A percentile compares a stretch with the other conserved stretches of the same genome.
These are phyloP conservation scores for Alternaria rosae DNA, from an alignment of 2,329 filamentous ascomycete genomes.

Conservation along the genomic window DNA sequence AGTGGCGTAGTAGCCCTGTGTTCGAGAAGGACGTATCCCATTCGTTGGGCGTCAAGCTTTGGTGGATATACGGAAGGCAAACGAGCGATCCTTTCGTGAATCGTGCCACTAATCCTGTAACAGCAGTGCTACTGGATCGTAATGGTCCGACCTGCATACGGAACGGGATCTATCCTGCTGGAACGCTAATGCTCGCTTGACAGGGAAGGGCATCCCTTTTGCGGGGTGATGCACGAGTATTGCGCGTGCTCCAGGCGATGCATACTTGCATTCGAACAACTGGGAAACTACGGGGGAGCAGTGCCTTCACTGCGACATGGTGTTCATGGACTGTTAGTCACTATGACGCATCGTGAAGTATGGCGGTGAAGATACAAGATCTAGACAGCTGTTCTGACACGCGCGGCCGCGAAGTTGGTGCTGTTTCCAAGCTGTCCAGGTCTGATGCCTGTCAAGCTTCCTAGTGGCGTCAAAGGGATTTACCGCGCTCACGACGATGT, in stretches of 20 bases:
- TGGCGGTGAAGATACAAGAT: background rate
- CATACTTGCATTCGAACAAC: background rate
- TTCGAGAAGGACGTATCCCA: background rate
- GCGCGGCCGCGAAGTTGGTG: background rate
- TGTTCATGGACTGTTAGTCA: background rate
- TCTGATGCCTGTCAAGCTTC: slow-evolving; percentile 2
- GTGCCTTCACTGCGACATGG: background rate
- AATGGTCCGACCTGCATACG: slow-evolving; percentile 17
- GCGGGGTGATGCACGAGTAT: slow-evolving; percentile 13
- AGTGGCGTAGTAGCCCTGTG: background rate
- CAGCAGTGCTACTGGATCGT: background rate
- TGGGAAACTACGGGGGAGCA: background rate
- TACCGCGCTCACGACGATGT: background rate
- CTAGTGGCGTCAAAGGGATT: background rate
- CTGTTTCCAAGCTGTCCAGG: slow-evolving; percentile 1
- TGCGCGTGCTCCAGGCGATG: background rate
- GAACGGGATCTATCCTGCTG: slow-evolving; percentile 12
- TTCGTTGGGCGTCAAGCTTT: slow-evolving; percentile 3
- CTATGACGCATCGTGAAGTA: background rate
- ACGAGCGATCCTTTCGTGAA: slow-evolving; percentile 12
- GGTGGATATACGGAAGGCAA: slow-evolving; percentile 7
- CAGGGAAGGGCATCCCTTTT: slow-evolving; percentile 3
- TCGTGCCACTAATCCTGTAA: background rate
- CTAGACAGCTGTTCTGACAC: background rate
- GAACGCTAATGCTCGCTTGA: slow-evolving; percentile 1